Base-by-base conservation (phyloP, 108 stramenopile species). In the Stephanodiscus minutulus region DNA sequence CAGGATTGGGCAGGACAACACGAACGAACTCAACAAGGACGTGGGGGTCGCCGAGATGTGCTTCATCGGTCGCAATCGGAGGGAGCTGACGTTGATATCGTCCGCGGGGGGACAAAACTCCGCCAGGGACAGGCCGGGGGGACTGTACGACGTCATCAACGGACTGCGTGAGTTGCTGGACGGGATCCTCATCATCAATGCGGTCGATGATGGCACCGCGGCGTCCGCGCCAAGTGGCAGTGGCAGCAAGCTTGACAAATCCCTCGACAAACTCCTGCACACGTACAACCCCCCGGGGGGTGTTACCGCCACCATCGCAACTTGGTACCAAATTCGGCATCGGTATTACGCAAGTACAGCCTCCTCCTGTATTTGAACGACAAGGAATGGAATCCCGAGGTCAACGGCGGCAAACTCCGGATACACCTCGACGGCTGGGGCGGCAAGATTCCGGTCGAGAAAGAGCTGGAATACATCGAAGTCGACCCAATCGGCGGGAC, bases 251-350 rank as follows among this genome's bases (percentile, higher is more conserved):
- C 70, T 83, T 7, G 88, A 89, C 61, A 27, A 39, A 21, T 64
- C 71, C 11, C 67, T 92, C 24, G 59, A 64, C 12, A 87, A 92
- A 56, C 65, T 87, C 41, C 61, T 90, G 44, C 90, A 90, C 68
- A 89, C 86, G 43, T 92, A 87, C 61, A 90, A 92, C 59, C 91
- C 91, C 28, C 50, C 52, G 46, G 89, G 31, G 91, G 91, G 11
- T 92, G 85, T 60, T 92, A 92, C 66, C 75, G 86, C 46, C 72
- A 87, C 13, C 91, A 92, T 64, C 77, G 83, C 21, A 89, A 92
- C 77, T 87, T 89, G 17, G 79, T 88, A 55, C 74, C 84, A 0
- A 87, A 85, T 52, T 88, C 88, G 5, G 87, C 87, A 10, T 83
- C 82, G 0, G 68, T 85, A 9, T 72, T 88, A 49, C 82, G 90